phyloP scores from a whole-genome alignment of 2,329 filamentous ascomycete species.

The Fusarium citri region DNA sequence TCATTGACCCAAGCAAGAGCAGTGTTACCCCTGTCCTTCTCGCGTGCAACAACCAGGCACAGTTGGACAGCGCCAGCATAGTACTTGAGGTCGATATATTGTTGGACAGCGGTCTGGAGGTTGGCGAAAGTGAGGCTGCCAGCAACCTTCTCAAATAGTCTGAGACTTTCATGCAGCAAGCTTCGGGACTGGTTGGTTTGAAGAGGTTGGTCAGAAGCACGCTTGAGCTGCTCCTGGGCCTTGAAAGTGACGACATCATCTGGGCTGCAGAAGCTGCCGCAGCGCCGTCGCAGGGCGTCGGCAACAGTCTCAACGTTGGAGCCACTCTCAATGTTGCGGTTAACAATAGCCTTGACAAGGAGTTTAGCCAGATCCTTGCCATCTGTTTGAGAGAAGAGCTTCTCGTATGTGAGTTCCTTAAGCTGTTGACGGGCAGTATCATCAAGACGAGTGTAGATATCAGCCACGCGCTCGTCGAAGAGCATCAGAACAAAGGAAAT shows the following conservation, averaged over 20 bases:
- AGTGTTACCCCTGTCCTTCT: conserved; percentile 87
- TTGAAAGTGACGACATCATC: conserved; percentile 99
- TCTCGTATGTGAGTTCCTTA: conserved; percentile 84
- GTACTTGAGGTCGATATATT: conserved; percentile 86
- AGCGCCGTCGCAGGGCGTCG: conserved; percentile 89
- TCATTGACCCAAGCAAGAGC: conserved; percentile 91
- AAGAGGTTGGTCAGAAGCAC: conserved; percentile 80
- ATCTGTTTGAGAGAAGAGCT: conserved; percentile 80
- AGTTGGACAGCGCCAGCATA: conserved; percentile 94
- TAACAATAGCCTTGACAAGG: conserved; percentile 96
- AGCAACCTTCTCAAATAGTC: conserved; percentile 89
- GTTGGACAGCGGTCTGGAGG: conserved; percentile 78
- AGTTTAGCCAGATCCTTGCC: conserved; percentile 93
- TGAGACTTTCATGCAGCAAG: conserved; percentile 87
- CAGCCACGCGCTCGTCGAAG: conserved; percentile 91
- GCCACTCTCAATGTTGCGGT: conserved; percentile 95
- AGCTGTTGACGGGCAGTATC: conserved; percentile 76
- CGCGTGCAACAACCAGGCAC: conserved; percentile 82
- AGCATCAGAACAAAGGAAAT: conserved; percentile 96
- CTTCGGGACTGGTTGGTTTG: conserved; percentile 82
- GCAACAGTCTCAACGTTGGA: conserved; percentile 98
- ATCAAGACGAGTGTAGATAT: conserved; percentile 83
- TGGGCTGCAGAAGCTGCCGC: conserved; percentile 96
- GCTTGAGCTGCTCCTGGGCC: conserved; percentile 92
- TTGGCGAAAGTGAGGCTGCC: conserved; percentile 84